Evolutionary conservation across 1,284 basidiomycete species (phyloP).

Genomic region (Pyrrhoderma noxium): DNA sequence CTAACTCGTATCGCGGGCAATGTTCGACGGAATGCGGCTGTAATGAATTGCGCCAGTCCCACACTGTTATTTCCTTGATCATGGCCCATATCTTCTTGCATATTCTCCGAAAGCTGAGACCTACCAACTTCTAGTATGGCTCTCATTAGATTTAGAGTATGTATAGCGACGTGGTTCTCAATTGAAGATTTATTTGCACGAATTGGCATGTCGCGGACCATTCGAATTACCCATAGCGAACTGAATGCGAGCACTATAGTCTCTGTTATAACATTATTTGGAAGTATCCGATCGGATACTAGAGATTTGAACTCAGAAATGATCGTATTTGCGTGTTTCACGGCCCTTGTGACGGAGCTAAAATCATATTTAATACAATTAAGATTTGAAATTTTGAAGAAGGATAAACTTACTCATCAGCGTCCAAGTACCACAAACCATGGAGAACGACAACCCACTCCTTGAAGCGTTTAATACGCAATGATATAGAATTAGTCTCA

Average conservation of each 20-base stretch:
- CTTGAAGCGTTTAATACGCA: slow-evolving; percentile 56
- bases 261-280: slow-evolving; percentile 70
- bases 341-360: slow-evolving; percentile 40
- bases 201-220: slow-evolving; percentile 43
- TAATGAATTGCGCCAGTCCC: slow-evolving; percentile 75
- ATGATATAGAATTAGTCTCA: slow-evolving; percentile 24
- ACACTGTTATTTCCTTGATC: slow-evolving; percentile 36
- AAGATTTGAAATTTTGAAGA: slow-evolving; percentile 15
- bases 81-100: slow-evolving; percentile 26
- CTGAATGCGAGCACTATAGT: slow-evolving; percentile 70
- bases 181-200: slow-evolving; percentile 29
- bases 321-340: slow-evolving; percentile 41
- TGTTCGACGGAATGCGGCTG: slow-evolving; percentile 78
- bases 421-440: slow-evolving; percentile 57
- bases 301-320: slow-evolving; percentile 49
- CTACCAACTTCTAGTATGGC: slow-evolving; percentile 64
- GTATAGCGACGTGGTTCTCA: slow-evolving; percentile 66
- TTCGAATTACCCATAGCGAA: slow-evolving; percentile 76
- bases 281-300: slow-evolving; percentile 63
- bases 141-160: slow-evolving; percentile 67
- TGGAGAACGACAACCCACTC: slow-evolving; percentile 67
- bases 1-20: slow-evolving; percentile 83
- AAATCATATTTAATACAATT: slow-evolving; percentile 9
- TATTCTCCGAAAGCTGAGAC: slow-evolving; percentile 39
- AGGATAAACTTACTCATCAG: slow-evolving; percentile 46